These are phyloP conservation scores for Neurospora tetrasperma DNA, from an alignment of 495 filamentous ascomycete species.

Conservation along the genomic window DNA sequence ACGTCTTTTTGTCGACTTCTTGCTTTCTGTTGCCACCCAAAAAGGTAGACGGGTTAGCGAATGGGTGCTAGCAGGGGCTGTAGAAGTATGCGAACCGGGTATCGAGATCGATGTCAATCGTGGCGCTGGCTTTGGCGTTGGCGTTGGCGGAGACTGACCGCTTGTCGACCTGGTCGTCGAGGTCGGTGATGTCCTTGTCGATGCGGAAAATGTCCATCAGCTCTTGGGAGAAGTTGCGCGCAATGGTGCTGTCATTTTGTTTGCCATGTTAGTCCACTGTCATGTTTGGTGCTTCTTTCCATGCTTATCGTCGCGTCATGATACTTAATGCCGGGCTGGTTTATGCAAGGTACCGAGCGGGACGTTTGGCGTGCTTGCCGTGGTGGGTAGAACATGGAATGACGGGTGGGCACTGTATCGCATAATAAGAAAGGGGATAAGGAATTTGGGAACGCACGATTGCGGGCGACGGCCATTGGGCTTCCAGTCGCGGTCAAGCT, in stretches of 20 bases:
- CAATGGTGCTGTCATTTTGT: conserved; percentile 56
- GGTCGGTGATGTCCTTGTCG: conserved; percentile 65
- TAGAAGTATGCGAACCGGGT: not conserved
- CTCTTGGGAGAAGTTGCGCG: conserved; percentile 73
- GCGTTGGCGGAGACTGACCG: conserved; percentile 50
- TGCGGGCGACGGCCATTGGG: conserved; percentile 63
- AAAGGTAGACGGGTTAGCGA: conserved; percentile 2
- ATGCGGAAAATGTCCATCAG: conserved; percentile 84
- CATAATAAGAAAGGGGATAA: not conserved
- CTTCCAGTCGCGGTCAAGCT: conserved; percentile 65
- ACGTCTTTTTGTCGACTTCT: conserved; percentile 58
- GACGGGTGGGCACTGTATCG: not conserved
- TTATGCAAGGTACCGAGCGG: not conserved
- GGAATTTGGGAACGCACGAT: conserved; percentile 50
- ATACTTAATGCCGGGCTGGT: not conserved
- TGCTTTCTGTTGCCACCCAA: conserved; percentile 44
- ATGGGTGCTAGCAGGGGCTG: conserved; percentile 3
- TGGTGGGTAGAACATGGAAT: not conserved
- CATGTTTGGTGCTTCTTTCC: not conserved
- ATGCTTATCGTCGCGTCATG: not conserved
- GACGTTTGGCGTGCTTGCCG: not conserved
- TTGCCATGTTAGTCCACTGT: conserved; percentile 6
- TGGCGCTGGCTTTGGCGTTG: not conserved
- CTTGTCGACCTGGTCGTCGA: conserved; percentile 68
- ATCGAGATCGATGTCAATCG: not conserved